phyloP scores from a whole-genome alignment of 129 eudicot genomes.

The Flaveria ramosissima region DNA sequence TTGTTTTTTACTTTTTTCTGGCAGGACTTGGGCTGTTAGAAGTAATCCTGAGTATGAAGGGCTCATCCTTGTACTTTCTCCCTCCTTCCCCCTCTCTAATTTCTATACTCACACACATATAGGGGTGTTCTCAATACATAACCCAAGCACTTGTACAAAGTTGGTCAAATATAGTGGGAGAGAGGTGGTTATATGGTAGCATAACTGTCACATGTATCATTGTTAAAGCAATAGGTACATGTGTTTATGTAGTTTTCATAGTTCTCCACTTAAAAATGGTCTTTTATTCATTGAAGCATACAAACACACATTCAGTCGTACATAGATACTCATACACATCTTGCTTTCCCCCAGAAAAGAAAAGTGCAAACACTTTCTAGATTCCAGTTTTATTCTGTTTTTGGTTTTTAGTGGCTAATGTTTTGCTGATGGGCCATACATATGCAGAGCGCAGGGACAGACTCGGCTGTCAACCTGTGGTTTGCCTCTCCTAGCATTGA shows the following conservation, averaged over 20 bases:
- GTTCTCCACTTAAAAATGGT: not conserved
- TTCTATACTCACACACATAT: not conserved
- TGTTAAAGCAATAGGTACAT: not conserved
- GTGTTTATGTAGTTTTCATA: not conserved
- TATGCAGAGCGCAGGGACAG: conserved; percentile 97
- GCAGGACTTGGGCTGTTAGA: conserved; percentile 97
- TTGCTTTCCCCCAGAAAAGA: not conserved
- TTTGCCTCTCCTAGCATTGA: conserved; percentile 54
- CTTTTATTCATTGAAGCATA: not conserved
- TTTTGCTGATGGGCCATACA: conserved; percentile 26
- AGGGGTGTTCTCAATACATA: not conserved
- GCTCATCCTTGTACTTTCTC: conserved; percentile 66
- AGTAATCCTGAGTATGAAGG: conserved; percentile 91
- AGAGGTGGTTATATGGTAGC: not conserved
- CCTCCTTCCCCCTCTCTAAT: conserved; percentile 29
- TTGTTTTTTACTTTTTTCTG: not conserved
- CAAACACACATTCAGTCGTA: not conserved
- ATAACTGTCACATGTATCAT: not conserved
- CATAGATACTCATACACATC: not conserved
- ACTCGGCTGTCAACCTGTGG: conserved; percentile 95
- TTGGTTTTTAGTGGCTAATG: not conserved
- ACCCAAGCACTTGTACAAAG: not conserved
- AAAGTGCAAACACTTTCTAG: not conserved
- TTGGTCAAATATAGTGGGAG: not conserved
- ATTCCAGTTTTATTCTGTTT: not conserved